These are phyloP conservation scores for Phlebopus sp. DNA, from an alignment of 1,284 basidiomycete species.

Conservation along the genomic window DNA sequence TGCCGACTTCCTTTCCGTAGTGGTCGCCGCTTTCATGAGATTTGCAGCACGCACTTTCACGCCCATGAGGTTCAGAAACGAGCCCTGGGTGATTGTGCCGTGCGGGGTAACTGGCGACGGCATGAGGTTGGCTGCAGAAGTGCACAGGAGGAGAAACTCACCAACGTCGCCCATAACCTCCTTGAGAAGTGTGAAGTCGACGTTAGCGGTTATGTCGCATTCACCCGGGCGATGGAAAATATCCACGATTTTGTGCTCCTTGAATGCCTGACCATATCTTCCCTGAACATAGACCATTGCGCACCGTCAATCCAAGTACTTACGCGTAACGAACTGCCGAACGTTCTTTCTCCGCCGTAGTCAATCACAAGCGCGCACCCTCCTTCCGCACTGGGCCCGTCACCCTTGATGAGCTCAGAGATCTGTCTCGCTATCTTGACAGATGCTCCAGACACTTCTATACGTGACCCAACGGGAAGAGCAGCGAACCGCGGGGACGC, in stretches of 20 bases:
- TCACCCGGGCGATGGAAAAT: constrained; percentile 84
- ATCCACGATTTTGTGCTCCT: constrained; percentile 82
- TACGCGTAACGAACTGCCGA: constrained; percentile 80
- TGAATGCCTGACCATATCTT: constrained; percentile 69
- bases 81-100: constrained; percentile 67
- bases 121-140: constrained; percentile 2
- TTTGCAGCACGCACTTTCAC: constrained; percentile 58
- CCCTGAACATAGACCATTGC: not conserved
- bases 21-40: constrained; percentile 45
- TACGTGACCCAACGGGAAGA: constrained; percentile 63
- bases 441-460: constrained; percentile 78
- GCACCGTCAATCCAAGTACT: constrained; percentile 22
- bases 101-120: constrained; percentile 40
- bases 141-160: constrained; percentile 32
- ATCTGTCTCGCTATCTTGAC: constrained; percentile 67
- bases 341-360: constrained; percentile 79
- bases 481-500: constrained; percentile 70
- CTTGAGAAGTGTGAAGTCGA: constrained; percentile 88
- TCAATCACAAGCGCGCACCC: constrained; percentile 88
- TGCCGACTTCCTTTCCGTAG: constrained; percentile 46
- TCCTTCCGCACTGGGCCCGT: constrained; percentile 32
- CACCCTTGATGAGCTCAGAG: constrained; percentile 55
- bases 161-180: constrained; percentile 72
- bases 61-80: constrained; percentile 73
- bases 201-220: constrained; percentile 92